Evolutionary conservation across 73 alveolate species (phyloP).

Genomic region (Durusdinium trenchii): DNA sequence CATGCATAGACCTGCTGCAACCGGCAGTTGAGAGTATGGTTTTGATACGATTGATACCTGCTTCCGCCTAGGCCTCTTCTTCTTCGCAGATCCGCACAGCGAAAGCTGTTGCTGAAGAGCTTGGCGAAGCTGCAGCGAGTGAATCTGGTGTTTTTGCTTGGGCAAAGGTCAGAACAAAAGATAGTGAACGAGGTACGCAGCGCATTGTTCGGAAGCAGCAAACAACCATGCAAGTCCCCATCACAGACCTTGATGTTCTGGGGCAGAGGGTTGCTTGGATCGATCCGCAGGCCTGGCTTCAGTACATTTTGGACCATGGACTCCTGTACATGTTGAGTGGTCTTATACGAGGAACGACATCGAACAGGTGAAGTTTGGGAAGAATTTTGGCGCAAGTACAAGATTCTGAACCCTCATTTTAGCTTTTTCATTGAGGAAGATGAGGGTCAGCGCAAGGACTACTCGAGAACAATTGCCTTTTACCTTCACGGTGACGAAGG

Average conservation of each 20-base stretch:
- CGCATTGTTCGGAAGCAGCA: not conserved
- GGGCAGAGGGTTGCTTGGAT: not conserved
- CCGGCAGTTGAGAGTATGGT: no score
- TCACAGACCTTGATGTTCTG: not conserved
- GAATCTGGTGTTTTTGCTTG: not conserved
- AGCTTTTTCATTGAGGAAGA: not conserved
- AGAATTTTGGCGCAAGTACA: not conserved
- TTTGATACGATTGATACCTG: no score
- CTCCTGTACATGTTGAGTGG: not conserved
- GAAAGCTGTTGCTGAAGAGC: not conserved
- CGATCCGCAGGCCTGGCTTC: not conserved
- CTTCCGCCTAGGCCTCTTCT: constrained; percentile 18
- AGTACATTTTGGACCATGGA: not conserved
- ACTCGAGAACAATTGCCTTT: not conserved
- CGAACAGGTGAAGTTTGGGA: not conserved
- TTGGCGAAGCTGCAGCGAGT: not conserved
- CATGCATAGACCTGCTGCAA: no score
- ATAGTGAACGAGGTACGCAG: not conserved
- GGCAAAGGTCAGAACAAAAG: not conserved
- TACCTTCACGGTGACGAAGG: constrained; percentile 44
- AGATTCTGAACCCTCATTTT: not conserved
- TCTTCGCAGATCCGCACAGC: constrained; percentile 7
- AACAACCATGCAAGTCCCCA: not conserved
- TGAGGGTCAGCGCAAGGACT: no score
- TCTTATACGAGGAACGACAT: not conserved